A percentile compares a stretch with the other conserved stretches of the same genome.
Evolutionary conservation across 2,329 filamentous ascomycete species (phyloP).

Genomic region (Diplodia corticola): DNA sequence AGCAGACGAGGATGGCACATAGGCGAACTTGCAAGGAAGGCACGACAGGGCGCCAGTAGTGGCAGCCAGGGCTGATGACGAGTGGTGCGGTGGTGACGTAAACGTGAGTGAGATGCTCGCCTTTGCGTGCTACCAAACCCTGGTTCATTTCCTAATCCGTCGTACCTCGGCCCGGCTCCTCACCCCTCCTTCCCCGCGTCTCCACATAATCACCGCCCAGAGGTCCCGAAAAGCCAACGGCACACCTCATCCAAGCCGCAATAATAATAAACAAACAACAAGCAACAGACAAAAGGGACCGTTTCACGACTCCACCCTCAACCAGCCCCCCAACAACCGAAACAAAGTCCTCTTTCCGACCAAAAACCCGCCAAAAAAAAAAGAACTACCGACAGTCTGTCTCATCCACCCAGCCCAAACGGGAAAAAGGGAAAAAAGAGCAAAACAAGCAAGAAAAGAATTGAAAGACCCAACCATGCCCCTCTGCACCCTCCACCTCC

Average conservation of each 20-base stretch:
- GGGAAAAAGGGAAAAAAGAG: background rate
- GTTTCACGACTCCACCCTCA: background rate
- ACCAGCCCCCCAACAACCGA: background rate
- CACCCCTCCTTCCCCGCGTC: background rate
- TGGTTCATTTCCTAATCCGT: background rate
- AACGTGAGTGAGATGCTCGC: background rate
- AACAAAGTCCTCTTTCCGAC: background rate
- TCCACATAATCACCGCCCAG: background rate
- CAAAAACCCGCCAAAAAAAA: background rate
- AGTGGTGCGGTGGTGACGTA: background rate
- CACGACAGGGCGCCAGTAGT: no score
- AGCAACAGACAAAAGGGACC: no score
- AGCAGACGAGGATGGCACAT: no score
- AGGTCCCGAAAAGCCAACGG: background rate
- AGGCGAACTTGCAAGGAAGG: no score
- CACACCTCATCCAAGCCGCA: background rate
- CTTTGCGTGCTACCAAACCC: background rate
- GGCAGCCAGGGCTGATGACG: no score
- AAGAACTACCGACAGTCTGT: no score
- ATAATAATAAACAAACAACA: no score
- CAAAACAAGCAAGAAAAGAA: background rate
- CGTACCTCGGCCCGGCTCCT: background rate
- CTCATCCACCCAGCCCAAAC: no score
- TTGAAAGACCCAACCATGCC: constrained; percentile 42
- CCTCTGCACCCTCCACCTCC: constrained; percentile 50